These are phyloP conservation scores for Penicillium oxalicum DNA, from an alignment of 2,329 filamentous ascomycete genomes.

Conservation along the genomic window DNA sequence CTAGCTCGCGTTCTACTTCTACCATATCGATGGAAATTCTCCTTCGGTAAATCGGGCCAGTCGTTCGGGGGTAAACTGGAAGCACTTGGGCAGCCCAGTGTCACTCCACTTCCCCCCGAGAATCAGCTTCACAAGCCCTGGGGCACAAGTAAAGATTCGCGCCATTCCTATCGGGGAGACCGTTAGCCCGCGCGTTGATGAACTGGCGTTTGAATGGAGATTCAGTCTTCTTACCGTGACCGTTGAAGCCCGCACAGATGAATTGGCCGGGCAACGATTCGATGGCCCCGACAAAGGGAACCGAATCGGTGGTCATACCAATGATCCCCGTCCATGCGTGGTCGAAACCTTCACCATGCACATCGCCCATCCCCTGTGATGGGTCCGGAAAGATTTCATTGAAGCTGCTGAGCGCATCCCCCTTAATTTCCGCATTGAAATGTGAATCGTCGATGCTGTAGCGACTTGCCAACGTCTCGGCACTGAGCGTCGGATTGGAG, in stretches of 20 bases:
- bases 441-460: conserved; percentile 37
- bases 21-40: conserved; percentile 19
- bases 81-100: conserved; percentile 36
- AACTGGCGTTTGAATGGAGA: not conserved
- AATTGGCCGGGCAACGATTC: conserved; percentile 41
- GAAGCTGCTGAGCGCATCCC: conserved; percentile 36
- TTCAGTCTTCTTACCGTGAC: conserved; percentile 32
- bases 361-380: conserved; percentile 1
- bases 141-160: conserved; percentile 47
- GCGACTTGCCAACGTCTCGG: conserved; percentile 22
- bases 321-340: conserved; percentile 47
- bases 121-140: conserved; percentile 40
- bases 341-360: conserved; percentile 41
- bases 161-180: conserved; percentile 21
- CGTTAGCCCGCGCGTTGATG: not conserved
- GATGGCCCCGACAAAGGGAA: conserved; percentile 44
- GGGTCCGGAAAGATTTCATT: conserved; percentile 30
- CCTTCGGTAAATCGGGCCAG: conserved; percentile 13
- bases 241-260: conserved; percentile 48
- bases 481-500: conserved; percentile 37
- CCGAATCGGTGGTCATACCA: conserved; percentile 43
- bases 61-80: conserved; percentile 28
- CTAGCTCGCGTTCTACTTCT: not conserved
- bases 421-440: conserved; percentile 38
- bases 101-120: conserved; percentile 35